Conservation (phyloP, 768 basidiomycete species). For the Xanthoconium purpureum region DNA sequence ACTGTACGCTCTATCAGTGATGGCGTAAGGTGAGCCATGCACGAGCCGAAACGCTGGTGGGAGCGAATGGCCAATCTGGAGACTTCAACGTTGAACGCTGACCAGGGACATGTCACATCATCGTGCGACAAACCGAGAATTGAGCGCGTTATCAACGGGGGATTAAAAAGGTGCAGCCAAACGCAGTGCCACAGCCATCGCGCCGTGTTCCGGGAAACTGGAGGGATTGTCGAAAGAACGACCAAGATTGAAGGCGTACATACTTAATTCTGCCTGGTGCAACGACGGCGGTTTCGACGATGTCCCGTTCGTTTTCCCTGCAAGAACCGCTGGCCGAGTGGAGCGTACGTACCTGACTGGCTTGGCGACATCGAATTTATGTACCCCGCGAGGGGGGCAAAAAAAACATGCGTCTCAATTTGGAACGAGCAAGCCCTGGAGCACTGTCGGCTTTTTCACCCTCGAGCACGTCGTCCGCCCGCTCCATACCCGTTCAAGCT, state of each 20-base stretch:
- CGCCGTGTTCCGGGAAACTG: constrained; percentile 29
- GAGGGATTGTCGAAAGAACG: neutral
- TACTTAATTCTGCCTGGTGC: too few relatives aligned
- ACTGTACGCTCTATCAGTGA: too few relatives aligned
- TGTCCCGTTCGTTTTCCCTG: too few relatives aligned
- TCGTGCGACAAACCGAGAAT: too few relatives aligned
- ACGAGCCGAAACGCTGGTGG: too few relatives aligned
- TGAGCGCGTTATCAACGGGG: neutral
- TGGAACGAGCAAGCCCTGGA: constrained; percentile 18
- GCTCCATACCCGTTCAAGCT: constrained; percentile 10
- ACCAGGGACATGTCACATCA: too few relatives aligned
- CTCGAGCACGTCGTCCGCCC: neutral
- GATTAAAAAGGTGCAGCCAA: neutral
- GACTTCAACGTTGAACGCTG: too few relatives aligned
- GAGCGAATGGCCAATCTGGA: too few relatives aligned
- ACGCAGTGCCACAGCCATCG: constrained; percentile 12
- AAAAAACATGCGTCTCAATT: constrained; percentile 21
- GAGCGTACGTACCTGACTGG: constrained; percentile 9
- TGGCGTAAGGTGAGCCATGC: too few relatives aligned
- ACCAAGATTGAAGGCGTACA: neutral
- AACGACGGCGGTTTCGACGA: neutral
- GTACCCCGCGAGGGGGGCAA: neutral
- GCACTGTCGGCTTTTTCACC: constrained; percentile 1
- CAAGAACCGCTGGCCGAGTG: too few relatives aligned
- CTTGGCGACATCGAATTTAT: constrained; percentile 2